Base-by-base conservation (phyloP, 2,329 filamentous ascomycete genomes). In the Ceratocystis smalleyi region DNA sequence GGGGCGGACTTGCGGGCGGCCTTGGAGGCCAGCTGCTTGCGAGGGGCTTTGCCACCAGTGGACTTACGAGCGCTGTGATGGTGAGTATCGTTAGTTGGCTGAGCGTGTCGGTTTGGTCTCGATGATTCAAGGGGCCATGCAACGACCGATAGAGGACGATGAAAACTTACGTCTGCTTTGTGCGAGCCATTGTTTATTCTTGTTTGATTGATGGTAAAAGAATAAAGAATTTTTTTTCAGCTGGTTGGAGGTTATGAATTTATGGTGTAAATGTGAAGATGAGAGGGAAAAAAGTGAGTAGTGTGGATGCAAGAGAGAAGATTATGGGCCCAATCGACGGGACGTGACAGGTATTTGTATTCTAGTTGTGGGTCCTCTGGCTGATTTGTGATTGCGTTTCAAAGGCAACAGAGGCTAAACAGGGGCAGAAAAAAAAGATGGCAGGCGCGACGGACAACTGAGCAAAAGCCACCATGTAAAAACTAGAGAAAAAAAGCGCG, bases 21-120 rank as follows among this genome's bases (percentile, higher is more conserved):
- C 89, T 96, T 96, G 83, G 91, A 96, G 73, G 92, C 92, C 75
- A 97, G 91, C 85, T 96, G 91, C 89, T 99, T 99, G 79, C 85
- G 83, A 68, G 84, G 84, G 71, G 85, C 85, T 81, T 88, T 87
- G 82, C 85, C 85, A 84, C 85, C 85, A 72, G 85, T 88, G 77
- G 85, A 87, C 83, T 96, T 86, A 75, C 84, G 82, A 72, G 83
- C 83, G 72, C 67, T 68, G 63, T 2, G 24, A 59, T 17, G 54
- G 24, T 3, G 10, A 17, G 2, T 4, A 24, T 35, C 3, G 47
- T 62, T 24, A 67, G 64, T 32, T 35, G n/a, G 27, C 22, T 22
- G n/a, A 8, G 5, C 22, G 8, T 19, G 19, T 10, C 7, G n/a
- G 1, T 22, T 22, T 19, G 7, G 19, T 4, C 47, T 19, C 8